Evolutionary conservation across 306 rosid genomes (phyloP), one percentile per base, ranked within the genome.

Genomic region (Luffa acutangula): DNA sequence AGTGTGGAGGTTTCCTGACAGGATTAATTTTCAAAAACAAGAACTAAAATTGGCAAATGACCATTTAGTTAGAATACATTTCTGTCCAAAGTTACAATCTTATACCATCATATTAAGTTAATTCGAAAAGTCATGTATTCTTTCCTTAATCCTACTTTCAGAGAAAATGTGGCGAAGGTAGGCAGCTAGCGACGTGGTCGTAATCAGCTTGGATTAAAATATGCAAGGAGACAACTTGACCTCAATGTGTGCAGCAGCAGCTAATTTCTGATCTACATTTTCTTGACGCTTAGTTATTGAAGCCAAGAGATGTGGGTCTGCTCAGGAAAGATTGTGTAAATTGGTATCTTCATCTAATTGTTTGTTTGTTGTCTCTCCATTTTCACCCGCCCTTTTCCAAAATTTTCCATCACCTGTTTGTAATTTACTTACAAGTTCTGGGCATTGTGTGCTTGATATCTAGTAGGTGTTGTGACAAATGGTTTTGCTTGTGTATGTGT

Each of bases 151-250:
- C 71, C 76, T 84, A 81, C 60, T 82, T 87, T 36, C 97, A 93
- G 97, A 93, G 87, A 93, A 90, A 85, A 91, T 86, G 82, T 93
- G 97, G 97, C 90, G 89, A 81, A 89, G 96, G 84, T 93, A 89
- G 90, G 85, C 63, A 79, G 56, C 65, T 46, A 56, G 1, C 51
- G 75, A 20, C 20, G 75, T 84, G 76, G 64, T 56, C 54, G 54
- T 79, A 70, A 81, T 52, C 78, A 71, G 66, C 70, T 36, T 81
- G 83, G 66, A 64, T 31, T 65, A 15, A 37, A 31, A 17, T 76
- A 79, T 39, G 62, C 75, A 67, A 53, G 85, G 84, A 8, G 86
- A 86, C 53, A 77, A 85, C 83, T 80, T 74, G 71, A 83, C 79
- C 59, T 18, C 71, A 82, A 31, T 39, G 80, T 34, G 62, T 33